Base-by-base conservation (phyloP, 1,139 yeast genomes). In the Torulaspora pretoriensis region DNA sequence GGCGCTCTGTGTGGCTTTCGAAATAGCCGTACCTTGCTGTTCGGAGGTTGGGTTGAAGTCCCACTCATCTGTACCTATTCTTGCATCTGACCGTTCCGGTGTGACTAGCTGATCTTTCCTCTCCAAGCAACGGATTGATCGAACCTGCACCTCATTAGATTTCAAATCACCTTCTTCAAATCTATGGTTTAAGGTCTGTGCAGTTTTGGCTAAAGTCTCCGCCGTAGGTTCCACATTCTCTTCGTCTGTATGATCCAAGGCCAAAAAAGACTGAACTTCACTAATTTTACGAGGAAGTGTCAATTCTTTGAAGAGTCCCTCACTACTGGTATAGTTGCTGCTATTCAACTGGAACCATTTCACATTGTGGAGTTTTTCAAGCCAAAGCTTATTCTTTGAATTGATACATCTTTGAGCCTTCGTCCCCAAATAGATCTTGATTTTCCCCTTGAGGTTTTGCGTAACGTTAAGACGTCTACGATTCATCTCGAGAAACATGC, bases 201-300 rank as follows among this genome's bases (percentile, higher is more conserved):
- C 14, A 7, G 40, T n/a, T 12, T 26, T 33, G 8, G 32, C 37
- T 5, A 10, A 13, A 14, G 28, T 25, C 5, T 36, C 38, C 19
- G 37, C 47, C 17, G 40, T 39, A 10, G 42, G 40, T 3, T 36
- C 42, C n/a, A 25, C 8, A 7, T 13, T 13, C 7, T 40, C 50
- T 9, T 46, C 49, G 13, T 51, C 52, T 7, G 42, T 33, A 35
- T 54, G 43, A 14, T 50, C 48, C 19, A 60, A 43, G 2, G 50
- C 40, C 23, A 60, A 50, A 29, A 48, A 56, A 2, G 52, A 48
- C 28, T 48, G 47, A 1, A 50, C 56, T 40, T 59, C 59, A 43
- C 64, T 59, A 2, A 60, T 46, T 36, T 55, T 59, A 5, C 51
- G 51, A 6, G 38, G 22, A 28, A 41, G 48, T 3, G 47, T 48